Evolutionary conservation across 2,329 filamentous ascomycete genomes (phyloP).

Genomic region (Rasamsonia emersonii): DNA sequence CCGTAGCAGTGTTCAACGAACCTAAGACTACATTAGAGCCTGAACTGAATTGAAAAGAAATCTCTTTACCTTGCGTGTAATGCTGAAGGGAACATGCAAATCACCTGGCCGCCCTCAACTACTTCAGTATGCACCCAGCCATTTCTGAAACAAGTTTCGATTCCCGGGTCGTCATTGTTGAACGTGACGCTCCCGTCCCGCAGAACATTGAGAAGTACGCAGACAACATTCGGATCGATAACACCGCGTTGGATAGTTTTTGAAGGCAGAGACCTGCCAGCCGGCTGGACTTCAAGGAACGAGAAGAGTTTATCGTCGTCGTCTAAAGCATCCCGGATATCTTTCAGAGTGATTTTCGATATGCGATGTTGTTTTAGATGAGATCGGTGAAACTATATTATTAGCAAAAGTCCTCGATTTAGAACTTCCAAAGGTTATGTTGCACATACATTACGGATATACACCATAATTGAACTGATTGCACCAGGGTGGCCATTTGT

Average conservation of each 20-base stretch:
- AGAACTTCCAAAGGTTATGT: neutral
- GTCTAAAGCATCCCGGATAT: neutral
- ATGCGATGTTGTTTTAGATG: neutral
- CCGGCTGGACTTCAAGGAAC: neutral
- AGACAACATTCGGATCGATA: neutral
- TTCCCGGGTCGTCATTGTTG: neutral
- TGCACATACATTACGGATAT: neutral
- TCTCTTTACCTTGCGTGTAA: too few relatives aligned
- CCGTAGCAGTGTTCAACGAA: slow-evolving; percentile 1
- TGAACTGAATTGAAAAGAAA: slow-evolving; percentile 1
- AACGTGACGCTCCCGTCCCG: neutral
- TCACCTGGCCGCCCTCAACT: too few relatives aligned
- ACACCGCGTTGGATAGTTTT: neutral
- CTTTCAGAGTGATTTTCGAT: neutral
- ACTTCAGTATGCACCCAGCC: too few relatives aligned
- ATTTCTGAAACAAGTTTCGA: neutral
- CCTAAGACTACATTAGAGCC: neutral
- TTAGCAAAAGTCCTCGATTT: neutral
- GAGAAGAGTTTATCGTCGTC: neutral
- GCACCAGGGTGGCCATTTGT: slow-evolving; percentile 1
- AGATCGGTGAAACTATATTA: slow-evolving; percentile 1
- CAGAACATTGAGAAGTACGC: neutral
- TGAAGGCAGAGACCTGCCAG: neutral
- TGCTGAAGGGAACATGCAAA: too few relatives aligned
- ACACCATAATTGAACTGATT: neutral